Percentiles rank a stretch among this genome's conserved stretches.
These are phyloP conservation scores for Diospyros lotus DNA, from an alignment of 148 eudicot species.

Conservation along the genomic window DNA sequence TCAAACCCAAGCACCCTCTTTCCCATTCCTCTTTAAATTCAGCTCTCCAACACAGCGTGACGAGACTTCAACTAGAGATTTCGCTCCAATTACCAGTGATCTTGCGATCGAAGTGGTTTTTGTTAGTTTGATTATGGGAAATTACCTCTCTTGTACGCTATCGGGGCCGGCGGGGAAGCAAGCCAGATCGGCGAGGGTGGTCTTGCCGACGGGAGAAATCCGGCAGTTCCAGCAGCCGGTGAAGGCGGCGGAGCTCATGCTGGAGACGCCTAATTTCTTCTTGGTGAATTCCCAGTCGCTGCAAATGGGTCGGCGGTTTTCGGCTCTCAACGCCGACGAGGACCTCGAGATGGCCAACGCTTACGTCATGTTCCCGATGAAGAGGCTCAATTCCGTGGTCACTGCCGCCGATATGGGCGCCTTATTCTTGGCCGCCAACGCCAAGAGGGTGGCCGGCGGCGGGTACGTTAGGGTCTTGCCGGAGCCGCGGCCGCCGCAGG, in stretches of 20 bases:
- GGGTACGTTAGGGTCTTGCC: constrained; percentile 54
- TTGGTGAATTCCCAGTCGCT: constrained; percentile 51
- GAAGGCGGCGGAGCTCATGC: constrained; percentile 83
- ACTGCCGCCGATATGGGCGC: constrained; percentile 68
- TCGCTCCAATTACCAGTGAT: too few species aligned
- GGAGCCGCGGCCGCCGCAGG: constrained; percentile 13
- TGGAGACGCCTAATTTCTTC: constrained; percentile 62
- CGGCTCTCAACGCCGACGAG: constrained; percentile 73
- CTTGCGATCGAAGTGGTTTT: too few species aligned
- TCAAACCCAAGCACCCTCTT: too few species aligned
- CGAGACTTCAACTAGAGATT: too few species aligned
- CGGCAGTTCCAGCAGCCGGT: constrained; percentile 38
- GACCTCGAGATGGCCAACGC: constrained; percentile 61
- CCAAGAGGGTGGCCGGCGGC: constrained; percentile 21
- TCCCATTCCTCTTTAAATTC: too few species aligned
- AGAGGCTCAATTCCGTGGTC: constrained; percentile 53
- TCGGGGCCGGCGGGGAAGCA: constrained; percentile 19
- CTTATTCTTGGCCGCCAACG: constrained; percentile 54
- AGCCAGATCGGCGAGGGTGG: constrained; percentile 36
- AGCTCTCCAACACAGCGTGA: too few species aligned
- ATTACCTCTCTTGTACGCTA: constrained; percentile 67
- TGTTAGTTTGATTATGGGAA: constrained; percentile 46
- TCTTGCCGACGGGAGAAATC: constrained; percentile 71
- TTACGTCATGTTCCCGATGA: constrained; percentile 72
- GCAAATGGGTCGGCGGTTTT: constrained; percentile 49